These are phyloP conservation scores for Exophiala alcalophila DNA, from an alignment of 2,329 filamentous ascomycete species.

Conservation along the genomic window DNA sequence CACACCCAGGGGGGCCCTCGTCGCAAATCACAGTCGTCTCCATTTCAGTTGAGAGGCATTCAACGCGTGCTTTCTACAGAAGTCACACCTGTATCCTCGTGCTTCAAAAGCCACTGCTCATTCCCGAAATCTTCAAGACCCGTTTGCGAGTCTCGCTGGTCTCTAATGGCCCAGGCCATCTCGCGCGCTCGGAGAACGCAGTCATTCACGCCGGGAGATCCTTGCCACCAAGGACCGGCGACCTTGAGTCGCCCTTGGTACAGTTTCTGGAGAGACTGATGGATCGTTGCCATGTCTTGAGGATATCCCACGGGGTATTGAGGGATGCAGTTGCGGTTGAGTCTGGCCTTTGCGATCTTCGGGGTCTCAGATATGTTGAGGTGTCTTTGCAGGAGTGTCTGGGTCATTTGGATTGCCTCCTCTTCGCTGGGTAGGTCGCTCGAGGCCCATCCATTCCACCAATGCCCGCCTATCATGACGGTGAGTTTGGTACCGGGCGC, in stretches of 20 bases:
- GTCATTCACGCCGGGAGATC: constrained; percentile 51
- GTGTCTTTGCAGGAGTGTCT: constrained; percentile 67
- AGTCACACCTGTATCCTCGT: not conserved
- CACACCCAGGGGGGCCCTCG: too few relatives aligned
- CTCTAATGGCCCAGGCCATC: constrained; percentile 38
- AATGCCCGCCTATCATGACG: constrained; percentile 91
- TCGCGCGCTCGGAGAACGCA: constrained; percentile 57
- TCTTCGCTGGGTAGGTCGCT: constrained; percentile 60
- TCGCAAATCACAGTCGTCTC: too few relatives aligned
- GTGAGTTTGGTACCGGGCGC: constrained; percentile 76
- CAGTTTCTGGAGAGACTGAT: constrained; percentile 51
- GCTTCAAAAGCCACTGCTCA: constrained; percentile 18
- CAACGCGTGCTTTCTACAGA: constrained; percentile 2
- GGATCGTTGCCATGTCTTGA: constrained; percentile 56
- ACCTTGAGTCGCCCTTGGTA: constrained; percentile 67
- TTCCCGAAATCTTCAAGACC: constrained; percentile 24
- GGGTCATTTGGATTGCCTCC: constrained; percentile 68
- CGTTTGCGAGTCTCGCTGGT: constrained; percentile 26
- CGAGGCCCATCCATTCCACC: constrained; percentile 66
- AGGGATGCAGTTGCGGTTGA: constrained; percentile 75
- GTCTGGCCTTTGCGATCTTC: constrained; percentile 57
- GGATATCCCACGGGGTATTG: constrained; percentile 83
- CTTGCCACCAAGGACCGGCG: constrained; percentile 52
- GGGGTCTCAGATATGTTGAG: constrained; percentile 66
- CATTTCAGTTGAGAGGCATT: too few relatives aligned